Evolutionary conservation across 2,329 filamentous ascomycete species (phyloP), one percentile per base, ranked within the genome.

Genomic region (Alternaria viburni): DNA sequence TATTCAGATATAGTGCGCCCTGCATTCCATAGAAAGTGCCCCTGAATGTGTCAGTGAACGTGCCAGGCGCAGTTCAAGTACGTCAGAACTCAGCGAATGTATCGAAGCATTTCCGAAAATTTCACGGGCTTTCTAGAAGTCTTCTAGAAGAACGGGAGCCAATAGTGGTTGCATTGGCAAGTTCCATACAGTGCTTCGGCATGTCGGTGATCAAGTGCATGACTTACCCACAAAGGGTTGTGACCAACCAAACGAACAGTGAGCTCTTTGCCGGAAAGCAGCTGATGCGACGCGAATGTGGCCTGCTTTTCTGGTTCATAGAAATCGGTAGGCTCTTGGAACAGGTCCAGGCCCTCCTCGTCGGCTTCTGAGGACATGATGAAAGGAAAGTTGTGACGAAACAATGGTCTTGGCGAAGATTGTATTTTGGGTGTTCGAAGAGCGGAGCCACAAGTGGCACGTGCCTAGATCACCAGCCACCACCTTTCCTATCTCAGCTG

Each of bases 1-100:
- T 93, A 93, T 69, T 89, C 85, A 15, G 93, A 88, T 52, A 95
- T 86, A 43, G 92, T 88, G 66, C 92, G 90, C 64, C 91, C 90
- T 64, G 93, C 94, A 79, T 97, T 96, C 95, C 95, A 98, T 28
- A 97, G 86, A 68, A 92, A 87, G 80, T 97, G 93, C 15, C 93
- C 94, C 88, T 78, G 61, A 17, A 23, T 21, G 41, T 17, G 68
- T 77, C 59, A 75, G 72, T 68, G 25, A 58, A 4, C 12, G 43
- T 59, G 47, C 36, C 21, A 19, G n/a, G 23, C 32, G 45, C 15
- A 23, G 23, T 32, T 23, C 46, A 26, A 23, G n/a, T 32, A 13
- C 30, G 19, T 28, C 36, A 47, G n/a, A 30, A 26, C 23, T 44
- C 26, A 23, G 28, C n/a, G 13, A 46, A 15, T 11, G 45, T 23